Conservation (phyloP, 306 rosid species). For the Vicia villosa region DNA sequence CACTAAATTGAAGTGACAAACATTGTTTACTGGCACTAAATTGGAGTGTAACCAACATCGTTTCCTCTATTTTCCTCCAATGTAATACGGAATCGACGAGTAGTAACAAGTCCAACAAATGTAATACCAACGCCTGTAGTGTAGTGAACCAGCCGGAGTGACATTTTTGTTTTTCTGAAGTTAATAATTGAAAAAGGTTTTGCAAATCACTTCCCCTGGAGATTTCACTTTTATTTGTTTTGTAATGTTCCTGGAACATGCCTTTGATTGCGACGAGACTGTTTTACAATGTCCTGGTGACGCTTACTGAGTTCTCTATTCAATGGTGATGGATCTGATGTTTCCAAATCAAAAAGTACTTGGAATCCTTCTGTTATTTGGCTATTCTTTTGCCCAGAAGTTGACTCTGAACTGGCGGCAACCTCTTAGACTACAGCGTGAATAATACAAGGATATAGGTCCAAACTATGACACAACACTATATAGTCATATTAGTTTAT, state of each 20-base stretch:
- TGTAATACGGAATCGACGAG: slow-evolving; percentile 26
- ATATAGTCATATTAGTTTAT: neutral
- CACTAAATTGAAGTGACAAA: neutral
- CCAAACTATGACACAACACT: neutral
- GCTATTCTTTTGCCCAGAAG: neutral
- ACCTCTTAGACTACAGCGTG: neutral
- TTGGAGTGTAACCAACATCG: neutral
- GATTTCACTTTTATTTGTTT: neutral
- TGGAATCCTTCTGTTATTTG: neutral
- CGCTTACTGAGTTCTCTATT: neutral
- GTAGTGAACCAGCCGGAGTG: slow-evolving; percentile 22
- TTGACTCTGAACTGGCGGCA: neutral
- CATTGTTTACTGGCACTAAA: neutral
- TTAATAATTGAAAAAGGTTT: slow-evolving; percentile 30
- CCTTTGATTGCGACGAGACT: neutral
- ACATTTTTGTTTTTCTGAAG: neutral
- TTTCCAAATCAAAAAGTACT: neutral
- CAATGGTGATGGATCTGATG: neutral
- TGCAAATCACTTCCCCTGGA: slow-evolving; percentile 2
- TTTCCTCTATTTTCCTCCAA: neutral
- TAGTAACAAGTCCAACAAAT: slow-evolving; percentile 16
- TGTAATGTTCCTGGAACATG: neutral
- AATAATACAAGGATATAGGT: neutral
- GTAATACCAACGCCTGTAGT: slow-evolving; percentile 30
- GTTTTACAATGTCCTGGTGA: neutral